phyloP scores from a whole-genome alignment of 352 stramenopile genomes.

The Phytophthora citricola region DNA sequence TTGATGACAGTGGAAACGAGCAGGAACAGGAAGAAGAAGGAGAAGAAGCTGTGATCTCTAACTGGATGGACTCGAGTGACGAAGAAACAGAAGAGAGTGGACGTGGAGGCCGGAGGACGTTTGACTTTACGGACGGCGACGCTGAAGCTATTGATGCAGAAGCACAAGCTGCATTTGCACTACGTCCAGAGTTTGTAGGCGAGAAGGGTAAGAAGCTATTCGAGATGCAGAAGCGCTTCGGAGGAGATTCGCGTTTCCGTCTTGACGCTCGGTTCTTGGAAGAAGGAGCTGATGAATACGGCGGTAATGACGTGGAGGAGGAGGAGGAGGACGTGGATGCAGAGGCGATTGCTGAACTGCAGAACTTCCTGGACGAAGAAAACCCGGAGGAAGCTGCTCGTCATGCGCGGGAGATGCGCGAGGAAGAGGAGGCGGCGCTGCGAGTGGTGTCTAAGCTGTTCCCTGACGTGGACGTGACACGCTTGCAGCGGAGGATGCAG shows the following conservation, averaged over 20 bases:
- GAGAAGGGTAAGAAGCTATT: conserved; percentile 77
- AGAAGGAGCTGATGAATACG: conserved; percentile 66
- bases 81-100: conserved; percentile 42
- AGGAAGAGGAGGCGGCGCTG: conserved; percentile 60
- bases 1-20: conserved; percentile 73
- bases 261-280: conserved; percentile 83
- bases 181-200: conserved; percentile 78
- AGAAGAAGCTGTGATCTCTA: conserved; percentile 30
- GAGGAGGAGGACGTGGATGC: conserved; percentile 30
- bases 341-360: conserved; percentile 39
- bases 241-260: conserved; percentile 78
- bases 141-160: conserved; percentile 18
- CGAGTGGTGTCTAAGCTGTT: conserved; percentile 67
- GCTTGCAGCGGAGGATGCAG: conserved; percentile 59
- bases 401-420: conserved; percentile 50
- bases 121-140: conserved; percentile 49
- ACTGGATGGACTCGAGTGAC: conserved; percentile 71
- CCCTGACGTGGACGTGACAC: conserved; percentile 71
- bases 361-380: conserved; percentile 60
- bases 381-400: conserved; percentile 38
- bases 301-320: conserved; percentile 50
- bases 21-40: conserved; percentile 42
- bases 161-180: conserved; percentile 50
- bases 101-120: conserved; percentile 33
- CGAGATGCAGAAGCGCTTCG: conserved; percentile 85